These are phyloP conservation scores for Kluyveromyces aestuarii DNA, from an alignment of 805 yeast genomes.

Conservation along the genomic window DNA sequence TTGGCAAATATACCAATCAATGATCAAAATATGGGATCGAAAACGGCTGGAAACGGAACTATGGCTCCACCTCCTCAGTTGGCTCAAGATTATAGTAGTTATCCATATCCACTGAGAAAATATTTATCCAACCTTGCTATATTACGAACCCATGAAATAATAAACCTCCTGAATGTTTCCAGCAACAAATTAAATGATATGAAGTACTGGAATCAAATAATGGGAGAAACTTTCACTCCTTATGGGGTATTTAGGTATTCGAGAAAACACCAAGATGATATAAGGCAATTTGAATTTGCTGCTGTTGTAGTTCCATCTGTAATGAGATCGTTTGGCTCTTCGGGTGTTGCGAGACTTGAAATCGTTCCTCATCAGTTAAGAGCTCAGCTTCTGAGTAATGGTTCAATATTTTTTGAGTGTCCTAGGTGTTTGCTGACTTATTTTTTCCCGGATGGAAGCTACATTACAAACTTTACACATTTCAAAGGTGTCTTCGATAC, in stretches of 20 bases:
- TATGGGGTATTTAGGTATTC: slow-evolving; percentile 39
- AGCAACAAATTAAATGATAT: slow-evolving; percentile 36
- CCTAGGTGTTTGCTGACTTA: slow-evolving; percentile 40
- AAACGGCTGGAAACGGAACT: not conserved
- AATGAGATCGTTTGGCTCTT: slow-evolving; percentile 41
- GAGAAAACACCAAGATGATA: slow-evolving; percentile 37
- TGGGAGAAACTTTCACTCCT: slow-evolving; percentile 45
- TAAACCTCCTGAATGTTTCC: slow-evolving; percentile 37
- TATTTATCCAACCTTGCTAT: slow-evolving; percentile 42
- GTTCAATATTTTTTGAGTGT: slow-evolving; percentile 45
- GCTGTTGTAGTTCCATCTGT: slow-evolving; percentile 55
- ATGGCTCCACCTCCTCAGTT: not conserved
- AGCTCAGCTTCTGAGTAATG: slow-evolving; percentile 45
- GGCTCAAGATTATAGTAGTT: not conserved
- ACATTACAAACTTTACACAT: slow-evolving; percentile 52
- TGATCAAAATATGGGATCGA: not conserved
- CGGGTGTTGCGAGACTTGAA: slow-evolving; percentile 46
- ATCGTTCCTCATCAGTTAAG: slow-evolving; percentile 39
- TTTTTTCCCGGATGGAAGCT: slow-evolving; percentile 62
- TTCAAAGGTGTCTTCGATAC: slow-evolving; percentile 55
- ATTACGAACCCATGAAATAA: slow-evolving; percentile 39
- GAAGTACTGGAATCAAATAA: slow-evolving; percentile 41
- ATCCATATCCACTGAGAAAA: slow-evolving; percentile 26
- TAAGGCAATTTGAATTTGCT: slow-evolving; percentile 54
- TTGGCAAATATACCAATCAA: not conserved